A percentile compares a stretch with the other conserved stretches of the same genome.
Evolutionary conservation across 2,329 filamentous ascomycete species (phyloP).

Genomic region (Trichophyton schoenleinii): DNA sequence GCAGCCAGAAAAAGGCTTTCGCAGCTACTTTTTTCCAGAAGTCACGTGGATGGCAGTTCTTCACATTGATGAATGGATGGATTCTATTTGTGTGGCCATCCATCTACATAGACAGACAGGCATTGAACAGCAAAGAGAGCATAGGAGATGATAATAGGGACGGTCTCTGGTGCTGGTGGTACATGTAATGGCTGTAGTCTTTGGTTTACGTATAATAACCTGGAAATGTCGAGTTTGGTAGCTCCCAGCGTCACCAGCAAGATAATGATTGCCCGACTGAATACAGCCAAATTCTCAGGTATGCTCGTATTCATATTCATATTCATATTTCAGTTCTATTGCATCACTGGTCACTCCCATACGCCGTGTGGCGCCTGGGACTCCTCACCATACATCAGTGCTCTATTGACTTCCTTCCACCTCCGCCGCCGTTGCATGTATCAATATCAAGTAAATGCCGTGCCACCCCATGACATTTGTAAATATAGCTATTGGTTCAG

Average conservation of each 20-base stretch:
- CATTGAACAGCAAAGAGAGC: no score
- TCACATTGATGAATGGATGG: no score
- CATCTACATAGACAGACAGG: no score
- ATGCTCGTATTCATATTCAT: no score
- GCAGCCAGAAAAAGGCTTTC: neutral
- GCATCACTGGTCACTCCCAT: neutral
- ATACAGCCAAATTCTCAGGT: neutral
- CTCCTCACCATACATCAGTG: neutral
- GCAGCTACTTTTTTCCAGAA: slow-evolving; percentile 1
- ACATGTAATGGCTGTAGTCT: no score
- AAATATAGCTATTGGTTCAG: neutral
- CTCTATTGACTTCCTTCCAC: neutral
- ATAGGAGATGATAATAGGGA: no score
- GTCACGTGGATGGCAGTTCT: neutral
- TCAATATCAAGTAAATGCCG: neutral
- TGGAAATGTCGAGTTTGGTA: no score
- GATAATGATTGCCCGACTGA: neutral
- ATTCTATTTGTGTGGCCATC: no score
- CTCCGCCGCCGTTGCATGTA: neutral
- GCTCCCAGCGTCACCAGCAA: no score
- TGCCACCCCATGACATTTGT: neutral
- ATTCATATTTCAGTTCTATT: neutral
- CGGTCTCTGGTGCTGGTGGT: no score
- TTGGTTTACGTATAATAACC: no score
- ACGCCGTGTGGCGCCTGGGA: neutral